Percentiles rank a stretch among this genome's conserved stretches.
Conservation (phyloP, 768 basidiomycete genomes). For the Mycena latifolia region DNA sequence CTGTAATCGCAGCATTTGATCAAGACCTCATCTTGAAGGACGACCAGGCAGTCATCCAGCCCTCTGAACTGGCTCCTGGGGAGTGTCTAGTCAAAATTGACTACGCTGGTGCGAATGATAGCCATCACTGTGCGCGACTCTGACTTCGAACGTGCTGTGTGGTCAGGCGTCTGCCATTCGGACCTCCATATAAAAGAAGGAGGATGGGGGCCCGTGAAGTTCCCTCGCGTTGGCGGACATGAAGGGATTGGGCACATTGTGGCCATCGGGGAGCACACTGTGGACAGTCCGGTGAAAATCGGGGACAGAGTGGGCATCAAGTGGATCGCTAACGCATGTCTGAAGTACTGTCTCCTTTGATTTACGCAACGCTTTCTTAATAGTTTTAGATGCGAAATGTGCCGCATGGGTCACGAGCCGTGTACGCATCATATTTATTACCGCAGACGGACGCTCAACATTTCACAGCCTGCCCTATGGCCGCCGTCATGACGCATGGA, state of each 20-base stretch:
- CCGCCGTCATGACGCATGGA: conserved; percentile 63
- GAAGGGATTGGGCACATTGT: conserved; percentile 85
- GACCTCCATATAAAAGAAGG: conserved; percentile 77
- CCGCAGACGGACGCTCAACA: not conserved
- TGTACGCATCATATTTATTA: conserved; percentile 30
- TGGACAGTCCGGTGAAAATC: conserved; percentile 62
- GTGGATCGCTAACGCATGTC: conserved; percentile 63
- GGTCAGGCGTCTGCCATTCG: conserved; percentile 70
- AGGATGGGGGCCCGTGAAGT: conserved; percentile 72
- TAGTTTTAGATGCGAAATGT: conserved; percentile 70
- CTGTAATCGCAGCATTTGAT: conserved; percentile 46
- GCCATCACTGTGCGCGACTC: not conserved
- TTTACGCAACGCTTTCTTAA: not conserved
- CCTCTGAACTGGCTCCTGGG: conserved; percentile 66
- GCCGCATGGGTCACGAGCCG: conserved; percentile 74
- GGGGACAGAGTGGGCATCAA: conserved; percentile 88
- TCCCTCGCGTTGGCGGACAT: conserved; percentile 81
- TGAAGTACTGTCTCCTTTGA: conserved; percentile 43
- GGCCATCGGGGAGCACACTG: conserved; percentile 76
- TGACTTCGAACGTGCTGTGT: not conserved
- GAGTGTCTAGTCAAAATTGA: conserved; percentile 81
- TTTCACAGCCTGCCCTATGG: conserved; percentile 60
- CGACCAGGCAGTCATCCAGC: conserved; percentile 69
- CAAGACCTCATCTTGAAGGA: conserved; percentile 47
- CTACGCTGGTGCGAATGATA: conserved; percentile 63